Evolutionary conservation across 2,329 filamentous ascomycete genomes (phyloP).

Genomic region (Zarea fungicola): DNA sequence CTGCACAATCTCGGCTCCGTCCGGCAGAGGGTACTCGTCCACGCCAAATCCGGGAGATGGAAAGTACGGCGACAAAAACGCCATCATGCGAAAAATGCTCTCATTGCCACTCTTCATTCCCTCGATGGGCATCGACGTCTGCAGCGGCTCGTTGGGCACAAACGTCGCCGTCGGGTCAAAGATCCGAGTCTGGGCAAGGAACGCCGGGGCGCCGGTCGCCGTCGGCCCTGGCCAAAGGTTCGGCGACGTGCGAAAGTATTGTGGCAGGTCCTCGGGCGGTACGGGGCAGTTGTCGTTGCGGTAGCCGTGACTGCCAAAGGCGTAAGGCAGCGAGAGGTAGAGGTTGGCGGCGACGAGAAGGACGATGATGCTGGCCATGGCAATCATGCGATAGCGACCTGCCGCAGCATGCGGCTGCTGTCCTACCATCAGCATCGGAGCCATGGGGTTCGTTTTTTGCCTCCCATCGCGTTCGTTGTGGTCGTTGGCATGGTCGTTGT

Average conservation of each 20-base stretch:
- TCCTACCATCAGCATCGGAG: neutral
- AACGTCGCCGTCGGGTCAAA: conserved; percentile 61
- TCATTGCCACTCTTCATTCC: conserved; percentile 51
- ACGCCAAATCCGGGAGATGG: conserved; percentile 70
- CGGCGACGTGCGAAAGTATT: conserved; percentile 59
- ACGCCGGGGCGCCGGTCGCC: conserved; percentile 63
- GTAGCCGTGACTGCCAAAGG: conserved; percentile 18
- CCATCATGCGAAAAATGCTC: conserved; percentile 68
- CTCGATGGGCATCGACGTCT: conserved; percentile 63
- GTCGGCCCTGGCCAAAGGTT: conserved; percentile 61
- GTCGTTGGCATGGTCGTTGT: neutral
- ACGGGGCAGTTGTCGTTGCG: conserved; percentile 23
- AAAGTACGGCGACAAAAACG: conserved; percentile 61
- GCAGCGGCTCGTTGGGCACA: conserved; percentile 63
- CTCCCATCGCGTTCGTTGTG: neutral
- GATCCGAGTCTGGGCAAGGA: conserved; percentile 65
- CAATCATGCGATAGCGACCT: conserved; percentile 25
- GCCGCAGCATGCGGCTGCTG: conserved; percentile 10
- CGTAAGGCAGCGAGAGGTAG: conserved; percentile 30
- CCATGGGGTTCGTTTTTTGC: neutral
- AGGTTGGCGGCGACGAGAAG: conserved; percentile 33
- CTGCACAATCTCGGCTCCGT: conserved; percentile 63
- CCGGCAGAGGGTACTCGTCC: conserved; percentile 62
- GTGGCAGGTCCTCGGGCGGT: conserved; percentile 42
- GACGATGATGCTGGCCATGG: conserved; percentile 28